A percentile compares a stretch with the other conserved stretches of the same genome.
Evolutionary conservation across 805 yeast species (phyloP).

Genomic region (Wickerhamomyces ciferrii): DNA sequence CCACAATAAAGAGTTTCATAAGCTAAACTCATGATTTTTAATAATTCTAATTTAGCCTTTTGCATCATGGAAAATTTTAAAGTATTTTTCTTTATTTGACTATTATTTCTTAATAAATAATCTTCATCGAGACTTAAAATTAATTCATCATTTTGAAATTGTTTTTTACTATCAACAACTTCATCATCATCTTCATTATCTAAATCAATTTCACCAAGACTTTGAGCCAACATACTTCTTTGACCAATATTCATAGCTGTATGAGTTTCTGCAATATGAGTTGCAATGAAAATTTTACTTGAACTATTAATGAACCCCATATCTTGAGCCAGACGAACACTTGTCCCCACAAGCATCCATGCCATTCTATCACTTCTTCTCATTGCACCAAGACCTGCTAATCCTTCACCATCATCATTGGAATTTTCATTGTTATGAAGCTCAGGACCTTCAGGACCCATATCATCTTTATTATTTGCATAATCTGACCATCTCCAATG

Average conservation of each 20-base stretch:
- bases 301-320: conserved; percentile 74
- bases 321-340: conserved; percentile 82
- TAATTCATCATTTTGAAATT: conserved; percentile 25
- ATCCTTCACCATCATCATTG: conserved; percentile 37
- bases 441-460: conserved; percentile 2
- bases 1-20: conserved; percentile 78
- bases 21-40: conserved; percentile 75
- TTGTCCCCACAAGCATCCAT: conserved; percentile 89
- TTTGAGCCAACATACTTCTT: conserved; percentile 70
- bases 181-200: conserved; percentile 34
- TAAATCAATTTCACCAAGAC: conserved; percentile 61
- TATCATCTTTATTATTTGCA: conserved; percentile 42
- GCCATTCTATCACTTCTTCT: conserved; percentile 86
- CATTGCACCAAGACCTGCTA: conserved; percentile 80
- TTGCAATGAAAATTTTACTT: conserved; percentile 71
- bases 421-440: not conserved
- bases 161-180: conserved; percentile 16
- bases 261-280: conserved; percentile 79
- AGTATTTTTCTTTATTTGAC: conserved; percentile 19
- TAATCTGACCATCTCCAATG: conserved; percentile 87
- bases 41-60: conserved; percentile 72
- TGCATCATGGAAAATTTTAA: conserved; percentile 57
- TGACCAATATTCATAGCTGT: conserved; percentile 79
- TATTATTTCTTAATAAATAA: conserved; percentile 16
- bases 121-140: conserved; percentile 23